A percentile compares a stretch with the other conserved stretches of the same genome.
phyloP scores from a whole-genome alignment of 495 filamentous ascomycete species.

The Trypethelium eluteriae region DNA sequence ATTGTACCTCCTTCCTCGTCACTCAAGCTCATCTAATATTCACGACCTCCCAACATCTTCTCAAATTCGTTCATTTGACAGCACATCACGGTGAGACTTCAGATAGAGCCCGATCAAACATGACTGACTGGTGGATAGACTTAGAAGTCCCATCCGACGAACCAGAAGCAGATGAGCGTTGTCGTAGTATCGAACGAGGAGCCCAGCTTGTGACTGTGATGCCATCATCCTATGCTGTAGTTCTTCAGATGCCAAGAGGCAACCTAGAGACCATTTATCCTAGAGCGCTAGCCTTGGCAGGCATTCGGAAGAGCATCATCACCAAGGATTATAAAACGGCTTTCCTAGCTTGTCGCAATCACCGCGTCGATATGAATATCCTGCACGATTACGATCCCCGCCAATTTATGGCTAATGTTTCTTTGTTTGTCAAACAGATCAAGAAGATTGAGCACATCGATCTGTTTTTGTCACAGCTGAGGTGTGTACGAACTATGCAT shows the following conservation, averaged over 20 bases:
- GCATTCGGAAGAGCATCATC: constrained; percentile 72
- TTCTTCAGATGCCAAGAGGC: constrained; percentile 88
- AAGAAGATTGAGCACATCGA: constrained; percentile 80
- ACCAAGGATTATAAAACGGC: constrained; percentile 72
- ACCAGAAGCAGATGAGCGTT: constrained; percentile 84
- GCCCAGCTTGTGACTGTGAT: constrained; percentile 80
- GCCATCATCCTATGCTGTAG: constrained; percentile 71
- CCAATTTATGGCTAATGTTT: constrained; percentile 70
- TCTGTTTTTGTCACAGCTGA: constrained; percentile 73
- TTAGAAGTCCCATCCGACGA: constrained; percentile 81
- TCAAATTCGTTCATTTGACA: constrained; percentile 86
- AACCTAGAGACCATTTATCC: constrained; percentile 95
- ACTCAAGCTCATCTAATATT: constrained; percentile 80
- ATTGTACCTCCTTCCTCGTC: constrained; percentile 82
- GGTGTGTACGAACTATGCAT: constrained; percentile 46
- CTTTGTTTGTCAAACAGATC: constrained; percentile 76
- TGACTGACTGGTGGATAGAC: constrained; percentile 38
- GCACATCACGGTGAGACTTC: constrained; percentile 51
- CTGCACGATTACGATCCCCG: constrained; percentile 84
- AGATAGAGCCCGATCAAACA: background rate
- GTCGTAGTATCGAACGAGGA: constrained; percentile 85
- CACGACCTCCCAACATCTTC: constrained; percentile 80
- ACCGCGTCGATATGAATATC: constrained; percentile 96
- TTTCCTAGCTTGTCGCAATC: constrained; percentile 78
- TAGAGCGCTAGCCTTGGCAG: constrained; percentile 81